Base-by-base conservation (phyloP, 768 basidiomycete species). In the Tubosaeta sp. region DNA sequence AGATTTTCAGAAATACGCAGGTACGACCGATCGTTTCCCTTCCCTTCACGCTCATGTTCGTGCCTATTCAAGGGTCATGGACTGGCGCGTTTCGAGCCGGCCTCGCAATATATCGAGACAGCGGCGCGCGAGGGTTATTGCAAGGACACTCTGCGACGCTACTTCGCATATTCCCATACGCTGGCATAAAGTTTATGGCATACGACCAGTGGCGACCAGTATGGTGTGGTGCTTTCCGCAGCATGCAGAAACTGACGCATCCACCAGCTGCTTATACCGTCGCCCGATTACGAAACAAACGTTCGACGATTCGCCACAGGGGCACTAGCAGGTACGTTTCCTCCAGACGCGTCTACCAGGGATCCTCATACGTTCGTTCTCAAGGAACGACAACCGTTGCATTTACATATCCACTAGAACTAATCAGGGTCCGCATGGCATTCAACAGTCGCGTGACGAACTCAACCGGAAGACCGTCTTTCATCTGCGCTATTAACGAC, bases 111-210 rank as follows among this genome's bases (percentile, higher is more conserved):
- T 86, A 85, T 61, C 66, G 59, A 49, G 77, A 83, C 29, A 71
- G 68, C 44, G 97, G 97, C 4, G 53, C 85, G 12, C 77, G 86
- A 48, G 95, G 94, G 0, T 76, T 98, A 35, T 84, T 95, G 54
- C 95, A 97, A 76, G 97, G 97, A 7, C 97, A 99, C 69, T 94
- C 94, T 13, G 90, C 92, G 32, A 99, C 97, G 4, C 78, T 99
- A 46, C 71, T 97, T 43, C 85, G 97, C 52, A 87, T 97, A 62
- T 95, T 97, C 68, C 97, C 97, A 8, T 97, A 98, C 64, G 97
- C 97, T 27, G 91, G 86, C 54, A 89, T 98, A 71, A 97, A 95
- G 70, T 99, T 93, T 65, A 93, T 97, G 86, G 83, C 89, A 5
- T 99, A 97, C 66, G 95, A 97, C 69, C 83, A 90, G 66, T 74